Evolutionary conservation across 306 rosid genomes (phyloP), one percentile per base, ranked within the genome.

Genomic region (Geum urbanum): DNA sequence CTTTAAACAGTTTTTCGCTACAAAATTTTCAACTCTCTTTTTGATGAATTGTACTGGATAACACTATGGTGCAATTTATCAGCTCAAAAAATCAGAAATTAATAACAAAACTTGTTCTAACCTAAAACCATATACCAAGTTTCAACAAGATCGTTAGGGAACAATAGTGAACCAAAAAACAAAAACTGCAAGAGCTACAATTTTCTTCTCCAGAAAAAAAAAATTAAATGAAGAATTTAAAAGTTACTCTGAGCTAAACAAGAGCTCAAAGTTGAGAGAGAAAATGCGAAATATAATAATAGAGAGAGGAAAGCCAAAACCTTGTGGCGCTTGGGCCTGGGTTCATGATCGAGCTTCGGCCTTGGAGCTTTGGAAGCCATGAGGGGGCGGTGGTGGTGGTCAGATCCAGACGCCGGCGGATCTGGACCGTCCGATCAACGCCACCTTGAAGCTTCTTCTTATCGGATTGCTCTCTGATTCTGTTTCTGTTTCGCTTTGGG

Each of bases 341-440:
- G 9, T 74, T 94, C 98, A 14, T 88, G 96, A 70, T 94, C 97
- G 66, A 86, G 75, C 84, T 80, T 90, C 39, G 87, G 83, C 92
- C 95, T 84, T 51, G 82, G 96, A 79, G 92, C 98, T 84, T 87
- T 94, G 65, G 97, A 94, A 61, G 98, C 92, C 98, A 94, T 90
- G 66, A 27, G 32, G 32, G 32, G 32, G 63, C 53, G 53, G 50
- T 18, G n/a, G 19, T 8, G 52, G 73, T 56, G 54, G 45, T 70
- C 74, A 15, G 74, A 70, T 70, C 74, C 74, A 44, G 52, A 44
- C 9, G 8, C 55, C 55, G 19, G 74, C 24, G 74, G 66, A 70
- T 70, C 74, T 70, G 65, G 66, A 70, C 66, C 27, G 55, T 56
- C 16, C 15, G 74, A 44, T 56, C 18, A 44, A 70, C 65, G 74